Evolutionary conservation across 441 rosid species (phyloP).

Genomic region (Populus trichocarpa): DNA sequence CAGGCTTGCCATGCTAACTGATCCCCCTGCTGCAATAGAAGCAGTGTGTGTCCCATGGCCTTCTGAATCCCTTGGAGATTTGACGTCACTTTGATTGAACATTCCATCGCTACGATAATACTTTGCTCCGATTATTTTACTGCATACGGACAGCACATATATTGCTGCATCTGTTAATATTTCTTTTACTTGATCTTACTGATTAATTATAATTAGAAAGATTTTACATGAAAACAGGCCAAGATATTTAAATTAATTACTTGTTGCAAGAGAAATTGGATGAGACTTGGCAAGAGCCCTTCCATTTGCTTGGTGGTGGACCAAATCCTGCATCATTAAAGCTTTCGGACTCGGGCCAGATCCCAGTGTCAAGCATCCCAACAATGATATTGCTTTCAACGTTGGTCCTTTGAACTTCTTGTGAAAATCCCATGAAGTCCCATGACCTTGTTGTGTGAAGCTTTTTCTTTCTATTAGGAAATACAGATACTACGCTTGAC

Average conservation of each 20-base stretch:
- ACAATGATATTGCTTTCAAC: slow-evolving; percentile 32
- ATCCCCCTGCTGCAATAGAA: slow-evolving; percentile 56
- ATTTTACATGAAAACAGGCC: background rate
- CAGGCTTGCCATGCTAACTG: slow-evolving; percentile 48
- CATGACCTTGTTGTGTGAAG: slow-evolving; percentile 40
- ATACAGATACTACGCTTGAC: slow-evolving; percentile 29
- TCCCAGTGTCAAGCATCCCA: slow-evolving; percentile 42
- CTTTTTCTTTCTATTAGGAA: slow-evolving; percentile 20
- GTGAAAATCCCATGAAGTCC: slow-evolving; percentile 33
- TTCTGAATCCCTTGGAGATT: slow-evolving; percentile 55
- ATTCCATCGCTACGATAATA: slow-evolving; percentile 15
- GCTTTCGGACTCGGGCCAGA: slow-evolving; percentile 39
- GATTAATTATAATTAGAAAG: background rate
- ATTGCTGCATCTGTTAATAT: too few relatives aligned
- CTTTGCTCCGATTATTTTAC: slow-evolving; percentile 44
- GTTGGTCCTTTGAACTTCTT: slow-evolving; percentile 1
- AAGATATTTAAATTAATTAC: slow-evolving; percentile 23
- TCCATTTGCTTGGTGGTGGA: slow-evolving; percentile 37
- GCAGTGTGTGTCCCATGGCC: slow-evolving; percentile 77
- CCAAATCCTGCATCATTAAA: slow-evolving; percentile 32
- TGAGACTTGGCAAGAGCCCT: slow-evolving; percentile 35
- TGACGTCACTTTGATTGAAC: background rate
- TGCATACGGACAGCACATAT: background rate
- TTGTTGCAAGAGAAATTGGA: slow-evolving; percentile 45
- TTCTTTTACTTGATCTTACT: background rate